These are phyloP conservation scores for Micractinium sp. DNA, from an alignment of 139 green algal genomes.

Conservation along the genomic window DNA sequence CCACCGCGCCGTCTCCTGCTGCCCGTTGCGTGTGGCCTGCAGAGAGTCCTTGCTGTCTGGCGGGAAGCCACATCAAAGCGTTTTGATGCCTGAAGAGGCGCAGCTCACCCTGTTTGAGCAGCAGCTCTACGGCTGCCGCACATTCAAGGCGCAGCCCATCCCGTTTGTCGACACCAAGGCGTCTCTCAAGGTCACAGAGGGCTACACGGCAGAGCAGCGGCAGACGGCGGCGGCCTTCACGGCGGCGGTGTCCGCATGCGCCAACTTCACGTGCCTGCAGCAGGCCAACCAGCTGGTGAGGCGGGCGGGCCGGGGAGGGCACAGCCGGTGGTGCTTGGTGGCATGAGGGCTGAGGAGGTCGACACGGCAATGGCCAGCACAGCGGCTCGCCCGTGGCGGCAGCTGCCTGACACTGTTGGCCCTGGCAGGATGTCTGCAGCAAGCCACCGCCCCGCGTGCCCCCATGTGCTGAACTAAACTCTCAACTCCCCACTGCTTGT, in stretches of 20 bases:
- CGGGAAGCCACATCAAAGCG: neutral
- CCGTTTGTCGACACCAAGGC: conserved; percentile 6
- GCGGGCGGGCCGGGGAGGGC: neutral
- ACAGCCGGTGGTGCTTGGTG: neutral
- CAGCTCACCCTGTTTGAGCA: conserved; percentile 14
- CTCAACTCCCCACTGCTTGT: neutral
- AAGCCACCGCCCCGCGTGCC: neutral
- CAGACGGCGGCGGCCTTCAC: conserved; percentile 7
- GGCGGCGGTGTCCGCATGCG: neutral
- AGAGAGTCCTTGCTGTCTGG: neutral
- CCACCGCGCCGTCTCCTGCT: neutral
- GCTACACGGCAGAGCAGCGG: conserved; percentile 1
- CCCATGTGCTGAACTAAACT: no score
- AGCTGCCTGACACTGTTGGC: neutral
- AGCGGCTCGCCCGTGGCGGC: neutral
- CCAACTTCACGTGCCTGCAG: conserved; percentile 22
- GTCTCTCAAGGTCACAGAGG: neutral
- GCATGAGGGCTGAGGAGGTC: neutral
- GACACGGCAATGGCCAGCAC: neutral
- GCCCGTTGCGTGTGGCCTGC: neutral
- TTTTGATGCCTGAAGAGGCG: neutral
- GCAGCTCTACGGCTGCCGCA: conserved; percentile 33
- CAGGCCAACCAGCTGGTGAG: conserved; percentile 31
- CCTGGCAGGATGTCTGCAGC: neutral
- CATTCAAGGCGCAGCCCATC: conserved; percentile 1